Conservation (phyloP, 768 basidiomycete genomes). For the Russula sp. region DNA sequence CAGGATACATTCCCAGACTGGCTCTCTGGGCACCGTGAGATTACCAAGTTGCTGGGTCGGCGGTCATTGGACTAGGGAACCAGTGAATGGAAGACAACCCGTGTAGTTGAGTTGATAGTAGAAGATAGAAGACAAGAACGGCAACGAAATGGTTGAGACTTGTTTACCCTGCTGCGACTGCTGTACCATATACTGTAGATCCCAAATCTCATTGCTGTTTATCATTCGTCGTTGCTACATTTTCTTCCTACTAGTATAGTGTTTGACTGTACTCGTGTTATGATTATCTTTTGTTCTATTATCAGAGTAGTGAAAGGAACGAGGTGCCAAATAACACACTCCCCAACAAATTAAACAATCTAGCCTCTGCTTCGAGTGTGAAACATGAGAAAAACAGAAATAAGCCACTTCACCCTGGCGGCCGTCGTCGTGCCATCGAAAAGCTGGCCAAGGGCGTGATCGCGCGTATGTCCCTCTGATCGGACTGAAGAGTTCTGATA, state of each 20-base stretch:
- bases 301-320: neutral
- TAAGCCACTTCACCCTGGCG: neutral
- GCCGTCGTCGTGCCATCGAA: neutral
- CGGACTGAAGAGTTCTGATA: neutral
- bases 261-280: too few species aligned
- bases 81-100: neutral
- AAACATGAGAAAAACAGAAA: neutral
- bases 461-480: neutral
- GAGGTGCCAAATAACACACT: neutral
- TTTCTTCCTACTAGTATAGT: too few species aligned
- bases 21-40: constrained; percentile 79
- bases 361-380: neutral
- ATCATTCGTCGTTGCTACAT: too few species aligned
- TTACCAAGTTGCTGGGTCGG: constrained; percentile 61
- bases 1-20: constrained; percentile 66
- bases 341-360: neutral
- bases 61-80: constrained; percentile 54
- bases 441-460: neutral
- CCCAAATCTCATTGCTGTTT: too few species aligned
- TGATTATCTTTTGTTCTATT: neutral
- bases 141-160: neutral
- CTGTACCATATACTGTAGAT: too few species aligned
- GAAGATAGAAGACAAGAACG: neutral
- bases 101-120: neutral
- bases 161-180: too few species aligned